A percentile compares a stretch with the other conserved stretches of the same genome.
These are phyloP conservation scores for Jatropha podagrica DNA, from an alignment of 441 rosid genomes.

Conservation along the genomic window DNA sequence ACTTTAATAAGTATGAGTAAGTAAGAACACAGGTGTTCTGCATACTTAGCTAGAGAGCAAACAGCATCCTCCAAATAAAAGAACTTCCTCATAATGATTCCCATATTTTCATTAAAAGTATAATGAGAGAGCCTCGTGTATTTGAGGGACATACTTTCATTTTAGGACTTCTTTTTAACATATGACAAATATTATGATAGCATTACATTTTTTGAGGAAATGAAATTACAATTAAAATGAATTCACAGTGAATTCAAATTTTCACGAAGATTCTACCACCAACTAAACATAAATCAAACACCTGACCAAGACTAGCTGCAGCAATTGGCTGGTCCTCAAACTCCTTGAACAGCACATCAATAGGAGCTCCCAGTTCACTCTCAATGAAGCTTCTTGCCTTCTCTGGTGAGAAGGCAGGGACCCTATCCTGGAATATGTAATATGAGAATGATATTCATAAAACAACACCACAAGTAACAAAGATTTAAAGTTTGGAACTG, in stretches of 20 bases:
- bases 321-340: constrained; percentile 97
- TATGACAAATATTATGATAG: not conserved
- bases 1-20: not conserved
- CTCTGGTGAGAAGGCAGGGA: constrained; percentile 87
- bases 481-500: not conserved
- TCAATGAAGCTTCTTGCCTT: constrained; percentile 73
- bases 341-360: constrained; percentile 61
- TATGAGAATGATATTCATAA: constrained; percentile 4
- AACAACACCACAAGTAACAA: constrained; percentile 10
- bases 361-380: constrained; percentile 79
- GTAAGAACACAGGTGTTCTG: not conserved
- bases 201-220: not conserved
- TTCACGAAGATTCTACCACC: not conserved
- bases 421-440: constrained; percentile 60
- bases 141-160: not conserved
- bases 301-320: constrained; percentile 99
- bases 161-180: not conserved
- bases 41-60: not conserved
- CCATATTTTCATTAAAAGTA: not conserved
- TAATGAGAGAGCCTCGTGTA: not conserved
- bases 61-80: not conserved
- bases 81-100: not conserved
- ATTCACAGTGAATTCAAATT: not conserved
- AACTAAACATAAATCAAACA: constrained; percentile 42
- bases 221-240: not conserved